Conservation (phyloP, 192 early-diverging fungal species). For the Coemansia sp. region DNA sequence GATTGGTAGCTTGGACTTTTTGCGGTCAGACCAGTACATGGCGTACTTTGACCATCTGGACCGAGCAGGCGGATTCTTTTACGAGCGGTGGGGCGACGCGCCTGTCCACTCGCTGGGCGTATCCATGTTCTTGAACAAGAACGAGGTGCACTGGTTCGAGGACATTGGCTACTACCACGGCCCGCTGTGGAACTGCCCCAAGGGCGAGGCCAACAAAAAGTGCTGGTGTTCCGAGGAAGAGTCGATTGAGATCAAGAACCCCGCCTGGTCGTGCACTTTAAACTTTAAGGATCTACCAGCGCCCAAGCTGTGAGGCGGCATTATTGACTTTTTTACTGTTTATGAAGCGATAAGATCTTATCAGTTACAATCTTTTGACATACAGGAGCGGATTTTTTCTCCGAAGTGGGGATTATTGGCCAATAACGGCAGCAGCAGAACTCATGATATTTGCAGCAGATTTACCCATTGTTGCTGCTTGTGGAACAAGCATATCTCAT, state of each 20-base stretch:
- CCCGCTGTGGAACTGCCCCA: constrained; percentile 44
- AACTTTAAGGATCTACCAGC: constrained; percentile 40
- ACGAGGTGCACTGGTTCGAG: constrained; percentile 68
- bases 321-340: neutral
- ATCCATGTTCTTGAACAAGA: constrained; percentile 56
- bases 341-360: neutral
- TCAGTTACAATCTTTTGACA: constrained; percentile 4
- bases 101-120: constrained; percentile 66
- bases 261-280: constrained; percentile 47
- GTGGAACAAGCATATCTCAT: neutral
- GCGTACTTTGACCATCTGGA: constrained; percentile 10
- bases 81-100: constrained; percentile 10
- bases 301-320: constrained; percentile 7
- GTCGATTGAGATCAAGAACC: constrained; percentile 44
- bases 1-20: constrained; percentile 65
- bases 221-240: constrained; percentile 49
- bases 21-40: constrained; percentile 15
- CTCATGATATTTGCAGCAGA: neutral
- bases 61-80: constrained; percentile 7
- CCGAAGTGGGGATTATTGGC: constrained; percentile 11
- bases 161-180: constrained; percentile 68
- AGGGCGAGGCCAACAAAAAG: constrained; percentile 38
- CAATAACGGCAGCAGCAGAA: neutral
- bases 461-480: neutral
- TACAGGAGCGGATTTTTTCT: neutral